These are phyloP conservation scores for Schizophyllum amplum DNA, from an alignment of 1,284 basidiomycete genomes.

Conservation along the genomic window DNA sequence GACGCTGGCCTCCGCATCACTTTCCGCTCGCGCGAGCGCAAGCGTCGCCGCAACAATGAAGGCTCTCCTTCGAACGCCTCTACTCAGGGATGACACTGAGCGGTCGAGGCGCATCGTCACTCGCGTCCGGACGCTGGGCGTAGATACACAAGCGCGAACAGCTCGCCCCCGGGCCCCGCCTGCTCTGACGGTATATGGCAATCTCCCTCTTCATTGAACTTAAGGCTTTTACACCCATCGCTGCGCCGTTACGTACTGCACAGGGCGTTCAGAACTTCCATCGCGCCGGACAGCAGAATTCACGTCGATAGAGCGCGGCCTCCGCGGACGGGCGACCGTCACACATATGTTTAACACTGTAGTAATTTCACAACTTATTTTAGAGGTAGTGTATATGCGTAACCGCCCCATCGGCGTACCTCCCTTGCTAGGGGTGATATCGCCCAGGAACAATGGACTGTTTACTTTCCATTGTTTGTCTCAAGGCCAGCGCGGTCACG, in stretches of 20 bases:
- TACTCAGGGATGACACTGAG: not conserved
- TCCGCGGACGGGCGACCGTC: too few species aligned
- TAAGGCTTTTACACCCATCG: not conserved
- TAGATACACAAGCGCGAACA: too few species aligned
- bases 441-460: not conserved
- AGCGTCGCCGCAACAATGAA: not conserved
- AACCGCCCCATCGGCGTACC: too few species aligned
- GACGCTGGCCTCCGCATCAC: not conserved
- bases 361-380: too few species aligned
- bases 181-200: too few species aligned
- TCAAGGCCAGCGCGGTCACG: not conserved
- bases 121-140: too few species aligned
- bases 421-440: too few species aligned
- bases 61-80: not conserved
- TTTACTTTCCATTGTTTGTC: not conserved
- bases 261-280: not conserved
- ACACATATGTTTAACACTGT: too few species aligned
- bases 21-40: not conserved
- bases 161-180: too few species aligned
- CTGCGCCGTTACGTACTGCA: not conserved
- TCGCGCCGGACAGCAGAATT: not conserved
- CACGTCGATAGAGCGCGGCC: not conserved
- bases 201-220: too few species aligned
- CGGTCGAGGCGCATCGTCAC: too few species aligned
- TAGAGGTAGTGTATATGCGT: too few species aligned